Percentiles rank a stretch among this genome's conserved stretches.
These are phyloP conservation scores for Amniculicola lignicola DNA, from an alignment of 495 filamentous ascomycete genomes.

Conservation along the genomic window DNA sequence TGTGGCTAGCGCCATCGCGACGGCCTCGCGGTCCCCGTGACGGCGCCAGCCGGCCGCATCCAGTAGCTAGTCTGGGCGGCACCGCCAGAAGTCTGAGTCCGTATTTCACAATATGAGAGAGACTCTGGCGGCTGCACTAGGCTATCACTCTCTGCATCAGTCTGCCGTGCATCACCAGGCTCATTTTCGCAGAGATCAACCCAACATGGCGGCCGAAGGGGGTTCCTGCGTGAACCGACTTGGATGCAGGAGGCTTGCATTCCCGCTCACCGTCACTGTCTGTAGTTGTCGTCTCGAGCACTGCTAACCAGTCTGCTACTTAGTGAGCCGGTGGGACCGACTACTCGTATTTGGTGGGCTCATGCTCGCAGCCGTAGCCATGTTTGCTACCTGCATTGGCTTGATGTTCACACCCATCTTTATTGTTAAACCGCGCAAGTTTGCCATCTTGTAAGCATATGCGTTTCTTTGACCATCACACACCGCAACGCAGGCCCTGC, in stretches of 20 bases:
- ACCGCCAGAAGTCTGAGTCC: background rate
- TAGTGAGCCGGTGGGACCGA: slow-evolving; percentile 97
- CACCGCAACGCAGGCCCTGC: slow-evolving; percentile 23
- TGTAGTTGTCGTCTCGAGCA: slow-evolving; percentile 4
- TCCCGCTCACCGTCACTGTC: slow-evolving; percentile 19
- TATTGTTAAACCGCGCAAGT: slow-evolving; percentile 78
- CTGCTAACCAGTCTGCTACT: slow-evolving; percentile 37
- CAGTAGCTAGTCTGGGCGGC: background rate
- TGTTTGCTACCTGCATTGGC: slow-evolving; percentile 89
- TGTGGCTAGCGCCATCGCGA: background rate
- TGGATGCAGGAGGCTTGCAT: slow-evolving; percentile 38
- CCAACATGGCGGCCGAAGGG: slow-evolving; percentile 29
- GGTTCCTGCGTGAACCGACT: slow-evolving; percentile 37
- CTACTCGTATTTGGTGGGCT: slow-evolving; percentile 87
- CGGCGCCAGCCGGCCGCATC: background rate
- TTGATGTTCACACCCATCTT: slow-evolving; percentile 69
- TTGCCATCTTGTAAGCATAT: slow-evolving; percentile 87
- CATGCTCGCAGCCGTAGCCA: slow-evolving; percentile 83
- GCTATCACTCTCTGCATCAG: slow-evolving; percentile 3
- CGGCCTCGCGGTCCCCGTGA: background rate
- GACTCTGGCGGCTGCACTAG: background rate
- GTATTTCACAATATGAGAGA: background rate
- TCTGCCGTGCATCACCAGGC: slow-evolving; percentile 19
- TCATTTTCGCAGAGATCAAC: slow-evolving; percentile 22
- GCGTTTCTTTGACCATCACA: slow-evolving; percentile 15